Evolutionary conservation across 2,329 filamentous ascomycete species (phyloP).

Genomic region (Shiraia sp.): DNA sequence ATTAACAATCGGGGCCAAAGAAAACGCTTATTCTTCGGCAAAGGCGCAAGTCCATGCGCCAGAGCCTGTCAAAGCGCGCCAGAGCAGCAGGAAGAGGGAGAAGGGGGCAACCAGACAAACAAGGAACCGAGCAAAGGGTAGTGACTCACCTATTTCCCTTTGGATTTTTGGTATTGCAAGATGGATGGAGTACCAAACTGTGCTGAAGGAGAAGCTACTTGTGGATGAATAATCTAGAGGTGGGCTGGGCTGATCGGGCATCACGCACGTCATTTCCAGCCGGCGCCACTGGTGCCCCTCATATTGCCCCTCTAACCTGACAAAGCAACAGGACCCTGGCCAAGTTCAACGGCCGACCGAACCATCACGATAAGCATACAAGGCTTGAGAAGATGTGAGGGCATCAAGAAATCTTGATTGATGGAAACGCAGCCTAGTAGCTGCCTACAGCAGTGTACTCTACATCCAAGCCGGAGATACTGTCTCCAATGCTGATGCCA

Average conservation of each 20-base stretch:
- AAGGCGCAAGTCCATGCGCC: slow-evolving; percentile 30
- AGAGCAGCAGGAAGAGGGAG: slow-evolving; percentile 4
- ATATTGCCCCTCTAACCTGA: slow-evolving; percentile 11
- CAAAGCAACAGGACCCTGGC: slow-evolving; percentile 8
- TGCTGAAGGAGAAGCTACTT: too few species aligned
- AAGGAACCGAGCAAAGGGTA: too few species aligned
- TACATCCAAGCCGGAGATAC: too few species aligned
- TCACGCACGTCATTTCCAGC: slow-evolving; percentile 1
- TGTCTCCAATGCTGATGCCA: background rate
- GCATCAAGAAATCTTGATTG: too few species aligned
- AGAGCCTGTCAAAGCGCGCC: slow-evolving; percentile 12
- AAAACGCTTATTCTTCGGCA: slow-evolving; percentile 37
- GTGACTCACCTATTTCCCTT: too few species aligned
- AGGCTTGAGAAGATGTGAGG: too few species aligned
- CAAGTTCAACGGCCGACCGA: too few species aligned
- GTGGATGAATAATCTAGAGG: too few species aligned
- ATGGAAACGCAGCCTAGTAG: too few species aligned
- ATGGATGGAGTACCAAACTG: slow-evolving; percentile 13
- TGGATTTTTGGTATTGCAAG: slow-evolving; percentile 21
- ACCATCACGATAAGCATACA: too few species aligned
- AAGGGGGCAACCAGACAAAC: too few species aligned
- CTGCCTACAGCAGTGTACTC: too few species aligned
- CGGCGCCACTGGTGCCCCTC: background rate
- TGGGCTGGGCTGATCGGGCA: slow-evolving; percentile 6
- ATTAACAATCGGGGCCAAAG: slow-evolving; percentile 31